Percentiles rank a stretch among this genome's conserved stretches.
phyloP scores from a whole-genome alignment of 2,329 filamentous ascomycete genomes.

The Samsoniella hepiali region DNA sequence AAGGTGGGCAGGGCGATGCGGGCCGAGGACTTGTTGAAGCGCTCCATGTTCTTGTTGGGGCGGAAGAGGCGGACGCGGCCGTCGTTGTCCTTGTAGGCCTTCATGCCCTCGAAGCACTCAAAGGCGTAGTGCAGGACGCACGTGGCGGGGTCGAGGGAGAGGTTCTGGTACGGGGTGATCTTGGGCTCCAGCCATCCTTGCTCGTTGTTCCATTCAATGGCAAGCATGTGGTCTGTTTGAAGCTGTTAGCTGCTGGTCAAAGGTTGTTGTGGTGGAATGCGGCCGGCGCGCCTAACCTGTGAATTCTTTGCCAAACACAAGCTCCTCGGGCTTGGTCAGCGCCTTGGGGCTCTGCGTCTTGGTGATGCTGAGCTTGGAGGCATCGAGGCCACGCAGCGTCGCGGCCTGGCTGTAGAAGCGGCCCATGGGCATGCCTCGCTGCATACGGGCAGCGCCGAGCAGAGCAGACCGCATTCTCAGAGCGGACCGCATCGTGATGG shows the following conservation, averaged over 20 bases:
- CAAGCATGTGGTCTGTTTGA: slow-evolving; percentile 85
- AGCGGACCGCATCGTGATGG: slow-evolving; percentile 17
- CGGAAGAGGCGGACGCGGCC: slow-evolving; percentile 84
- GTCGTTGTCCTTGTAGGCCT: slow-evolving; percentile 87
- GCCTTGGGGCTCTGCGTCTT: slow-evolving; percentile 73
- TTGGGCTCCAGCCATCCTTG: slow-evolving; percentile 79
- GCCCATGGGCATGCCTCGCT: slow-evolving; percentile 33
- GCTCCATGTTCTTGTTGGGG: slow-evolving; percentile 93
- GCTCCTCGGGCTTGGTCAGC: slow-evolving; percentile 70
- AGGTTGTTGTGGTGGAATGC: neutral
- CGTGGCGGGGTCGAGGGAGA: slow-evolving; percentile 90
- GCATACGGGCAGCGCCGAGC: slow-evolving; percentile 34
- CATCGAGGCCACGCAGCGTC: slow-evolving; percentile 67
- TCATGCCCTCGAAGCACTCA: slow-evolving; percentile 98
- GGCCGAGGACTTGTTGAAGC: slow-evolving; percentile 85
- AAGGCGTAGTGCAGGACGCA: slow-evolving; percentile 99
- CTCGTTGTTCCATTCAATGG: slow-evolving; percentile 83
- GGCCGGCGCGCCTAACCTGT: slow-evolving; percentile 58
- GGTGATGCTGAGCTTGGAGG: slow-evolving; percentile 70
- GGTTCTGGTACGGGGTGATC: slow-evolving; percentile 94
- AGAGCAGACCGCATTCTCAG: slow-evolving; percentile 34
- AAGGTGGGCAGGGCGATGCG: slow-evolving; percentile 93
- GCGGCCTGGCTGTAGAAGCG: slow-evolving; percentile 49
- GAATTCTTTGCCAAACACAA: slow-evolving; percentile 88
- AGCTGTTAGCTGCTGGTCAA: slow-evolving; percentile 8